Evolutionary conservation across 345 rosid genomes (phyloP), one percentile per base, ranked within the genome.

Genomic region (Reutealis trisperma): DNA sequence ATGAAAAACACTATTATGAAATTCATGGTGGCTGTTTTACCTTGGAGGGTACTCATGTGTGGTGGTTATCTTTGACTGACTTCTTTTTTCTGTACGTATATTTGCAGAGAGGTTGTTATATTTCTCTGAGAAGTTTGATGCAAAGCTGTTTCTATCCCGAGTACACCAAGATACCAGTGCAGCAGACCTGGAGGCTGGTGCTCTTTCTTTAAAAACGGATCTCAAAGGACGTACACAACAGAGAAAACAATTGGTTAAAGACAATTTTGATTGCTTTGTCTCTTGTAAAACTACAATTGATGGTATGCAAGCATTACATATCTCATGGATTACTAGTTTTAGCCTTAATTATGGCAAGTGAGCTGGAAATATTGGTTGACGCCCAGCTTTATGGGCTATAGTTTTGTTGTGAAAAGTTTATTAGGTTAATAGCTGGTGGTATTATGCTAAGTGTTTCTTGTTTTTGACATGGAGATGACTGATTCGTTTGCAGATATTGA

Each of bases 281-380:
- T 96, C 98, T 15, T 96, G 99, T 89, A 96, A 96, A 88, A 96
- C 97, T 30, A 93, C 98, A 49, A 96, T 96, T 85, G 99, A 96
- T 84, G 99, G 99, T 95, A 91, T 75, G 87, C 75, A 70, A 77
- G 63, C 57, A 73, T 59, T 65, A 49, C 30, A 49, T 44, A 62
- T 70, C 54, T 55, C 72, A 70, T 79, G 45, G 62, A 15, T 65
- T 70, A 68, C 73, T 80, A 6, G 64, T 77, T 5, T 60, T 22
- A 64, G 27, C 81, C 67, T 75, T 70, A 18, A 68, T 22, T 55
- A 34, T 52, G n/a, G 65, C 63, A 59, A 66, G 55, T 54, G 22
- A 54, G 52, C 71, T 63, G 60, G 51, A 62, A 59, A 62, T 72
- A 41, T 37, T 71, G 72, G 58, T 24, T 73, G 62, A 71, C 64